Conservation (phyloP, 345 rosid genomes). For the Salix arbutifolia region DNA sequence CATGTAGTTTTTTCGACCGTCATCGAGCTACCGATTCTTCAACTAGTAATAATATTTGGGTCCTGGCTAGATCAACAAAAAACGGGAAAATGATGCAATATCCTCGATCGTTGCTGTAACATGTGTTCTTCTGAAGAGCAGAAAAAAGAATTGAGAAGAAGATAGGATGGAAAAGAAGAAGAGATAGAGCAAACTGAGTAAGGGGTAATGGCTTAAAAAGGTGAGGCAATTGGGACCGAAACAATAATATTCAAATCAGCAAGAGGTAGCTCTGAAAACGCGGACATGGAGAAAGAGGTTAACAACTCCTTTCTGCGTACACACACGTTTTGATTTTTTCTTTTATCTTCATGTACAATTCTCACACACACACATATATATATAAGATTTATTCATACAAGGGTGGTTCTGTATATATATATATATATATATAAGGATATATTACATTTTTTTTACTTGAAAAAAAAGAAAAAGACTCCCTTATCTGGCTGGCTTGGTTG, state of each 20-base stretch:
- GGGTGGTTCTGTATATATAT: no score
- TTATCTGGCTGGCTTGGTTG: neutral
- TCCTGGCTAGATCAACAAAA: neutral
- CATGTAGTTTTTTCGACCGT: conserved; percentile 46
- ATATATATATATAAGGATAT: neutral
- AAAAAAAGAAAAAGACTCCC: neutral
- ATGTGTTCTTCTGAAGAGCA: neutral
- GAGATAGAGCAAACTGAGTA: neutral
- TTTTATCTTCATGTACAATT: neutral
- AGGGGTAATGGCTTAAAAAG: conserved; percentile 3
- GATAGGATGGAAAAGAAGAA: neutral
- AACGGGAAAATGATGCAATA: no score
- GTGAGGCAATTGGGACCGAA: neutral
- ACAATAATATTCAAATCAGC: conserved; percentile 22
- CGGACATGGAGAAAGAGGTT: conserved; percentile 19
- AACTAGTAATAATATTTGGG: neutral
- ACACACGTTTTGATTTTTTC: conserved; percentile 9
- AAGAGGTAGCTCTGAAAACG: neutral
- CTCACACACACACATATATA: no score
- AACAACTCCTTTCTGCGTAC: conserved; percentile 14
- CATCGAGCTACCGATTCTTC: conserved; percentile 5
- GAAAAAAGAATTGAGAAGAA: no score
- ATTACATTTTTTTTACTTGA: no score
- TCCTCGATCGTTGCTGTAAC: neutral
- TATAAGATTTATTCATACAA: no score